Evolutionary conservation across 2,329 filamentous ascomycete species (phyloP), one percentile per base, ranked within the genome.

Genomic region (Gnomoniopsis sp.): DNA sequence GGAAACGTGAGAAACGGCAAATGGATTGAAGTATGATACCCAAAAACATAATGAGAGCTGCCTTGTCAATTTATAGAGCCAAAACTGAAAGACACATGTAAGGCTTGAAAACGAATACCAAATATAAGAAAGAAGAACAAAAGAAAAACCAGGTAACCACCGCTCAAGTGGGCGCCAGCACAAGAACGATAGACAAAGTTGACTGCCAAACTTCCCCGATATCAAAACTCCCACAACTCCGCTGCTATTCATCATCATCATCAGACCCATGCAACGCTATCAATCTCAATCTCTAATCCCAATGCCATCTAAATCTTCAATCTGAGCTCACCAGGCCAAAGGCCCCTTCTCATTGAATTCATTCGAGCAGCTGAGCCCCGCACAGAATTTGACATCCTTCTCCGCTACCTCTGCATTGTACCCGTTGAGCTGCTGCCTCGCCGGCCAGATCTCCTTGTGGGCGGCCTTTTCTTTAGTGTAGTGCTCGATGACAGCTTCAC

Each of bases 381-480:
- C 49, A 48, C 54, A 56, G 2, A 56, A 56, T 4, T 23, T 12
- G 22, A 56, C 22, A 17, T 56, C 54, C 6, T 51, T 56, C 54
- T 56, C 54, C 17, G 54, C n/a, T 8, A 23, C 54, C n/a, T 34
- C 47, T 3, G 54, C 54, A 41, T 56, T 56, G 7, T 56, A 56
- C n/a, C 49, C 23, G 12, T 30, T 33, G n/a, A 52, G 44, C 17
- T 65, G 69, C 21, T 66, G 66, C 51, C 64, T 64, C 7, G 70
- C 64, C 2, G 71, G 71, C 71, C 71, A 72, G 33, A 73, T 71
- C 46, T 70, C 63, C 6, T 56, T 54, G 1, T 64, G 67, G 21
- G 56, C 64, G 2, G 60, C 38, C 36, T 59, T 57, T 38, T 69
- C 66, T 52, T 68, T 64, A 3, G 63, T 53, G 11, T 69, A 62